Conservation (phyloP, 2,329 filamentous ascomycete species). For the Colletotrichum endophyticum region DNA sequence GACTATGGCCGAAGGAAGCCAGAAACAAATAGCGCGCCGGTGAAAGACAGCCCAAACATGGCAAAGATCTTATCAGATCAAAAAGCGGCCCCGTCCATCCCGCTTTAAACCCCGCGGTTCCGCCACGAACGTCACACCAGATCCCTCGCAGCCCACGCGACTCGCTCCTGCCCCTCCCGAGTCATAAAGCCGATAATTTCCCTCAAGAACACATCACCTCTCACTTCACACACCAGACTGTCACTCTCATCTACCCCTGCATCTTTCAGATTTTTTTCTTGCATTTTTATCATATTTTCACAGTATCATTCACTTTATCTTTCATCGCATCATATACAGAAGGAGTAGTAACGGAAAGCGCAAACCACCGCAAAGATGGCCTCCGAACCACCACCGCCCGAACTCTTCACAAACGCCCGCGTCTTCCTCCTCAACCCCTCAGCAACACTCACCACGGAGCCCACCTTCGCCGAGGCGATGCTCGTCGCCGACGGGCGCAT, state of each 20-base stretch:
- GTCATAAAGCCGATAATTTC: not conserved
- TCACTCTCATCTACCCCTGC: not conserved
- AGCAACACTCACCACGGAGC: constrained; percentile 7
- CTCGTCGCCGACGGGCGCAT: constrained; percentile 21
- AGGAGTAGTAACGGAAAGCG: not conserved
- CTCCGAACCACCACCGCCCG: not conserved
- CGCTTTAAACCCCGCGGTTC: constrained; percentile 15
- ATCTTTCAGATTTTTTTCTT: not conserved
- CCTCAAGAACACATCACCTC: not conserved
- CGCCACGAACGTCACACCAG: not conserved
- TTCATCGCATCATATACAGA: not conserved
- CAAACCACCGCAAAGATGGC: not conserved
- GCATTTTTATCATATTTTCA: not conserved
- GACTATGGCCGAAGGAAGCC: not conserved
- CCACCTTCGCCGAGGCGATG: constrained; percentile 22
- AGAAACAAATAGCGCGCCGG: not conserved
- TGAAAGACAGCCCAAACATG: not conserved
- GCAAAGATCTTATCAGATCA: constrained; percentile 16
- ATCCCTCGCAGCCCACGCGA: not conserved
- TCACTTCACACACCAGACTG: not conserved
- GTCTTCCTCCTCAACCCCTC: constrained; percentile 19
- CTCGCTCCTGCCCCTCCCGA: not conserved
- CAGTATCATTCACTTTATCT: not conserved
- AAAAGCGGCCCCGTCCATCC: not conserved
- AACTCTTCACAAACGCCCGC: constrained; percentile 23